Evolutionary conservation across 2,329 filamentous ascomycete genomes (phyloP), one percentile per base, ranked within the genome.

Genomic region (Fusarium stilboides): DNA sequence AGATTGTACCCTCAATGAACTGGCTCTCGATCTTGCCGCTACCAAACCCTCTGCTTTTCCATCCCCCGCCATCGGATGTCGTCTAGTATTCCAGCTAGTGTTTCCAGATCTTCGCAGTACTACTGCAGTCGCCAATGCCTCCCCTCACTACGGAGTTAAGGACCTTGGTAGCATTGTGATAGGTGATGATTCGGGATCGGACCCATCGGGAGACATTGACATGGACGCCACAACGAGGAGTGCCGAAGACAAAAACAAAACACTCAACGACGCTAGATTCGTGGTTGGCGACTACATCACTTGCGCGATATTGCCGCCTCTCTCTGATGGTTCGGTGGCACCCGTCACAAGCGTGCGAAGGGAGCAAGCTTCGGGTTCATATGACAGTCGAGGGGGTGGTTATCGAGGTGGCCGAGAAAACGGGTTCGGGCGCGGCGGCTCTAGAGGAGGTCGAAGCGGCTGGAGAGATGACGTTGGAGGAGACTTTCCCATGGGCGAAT

Each of bases 201-300:
- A 80, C 50, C 74, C 81, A 24, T 77, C 79, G 6, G 81, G 81
- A 53, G 78, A 81, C 17, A 79, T 78, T 8, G 78, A 80, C 46
- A 77, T 74, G 44, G 74, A 70, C 9, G 65, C 74, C 73, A 61
- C 77, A 74, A 64, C 73, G 69, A 69, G 72, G 74, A 66, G 77
- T 77, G 84, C 84, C 34, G 87, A 87, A 8, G 90, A 93, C 28
- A 86, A 88, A 13, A 85, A 89, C 28, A 95, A 91, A 81, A 94
- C 92, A 10, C 81, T 98, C 33, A 85, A 85, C 37, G 93, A 97
- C 55, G 89, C 88, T 34, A 88, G 91, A 22, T 97, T 97, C 75
- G 91, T 97, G 13, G 91, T 96, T 66, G 95, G 95, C 1, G 95
- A 98, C 79, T 97, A 92, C 76, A 86, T 98, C 40, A 91, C 91